A percentile compares a stretch with the other conserved stretches of the same genome.
Evolutionary conservation across 2,329 filamentous ascomycete genomes (phyloP).

Genomic region (Nigrospora sphaerica): DNA sequence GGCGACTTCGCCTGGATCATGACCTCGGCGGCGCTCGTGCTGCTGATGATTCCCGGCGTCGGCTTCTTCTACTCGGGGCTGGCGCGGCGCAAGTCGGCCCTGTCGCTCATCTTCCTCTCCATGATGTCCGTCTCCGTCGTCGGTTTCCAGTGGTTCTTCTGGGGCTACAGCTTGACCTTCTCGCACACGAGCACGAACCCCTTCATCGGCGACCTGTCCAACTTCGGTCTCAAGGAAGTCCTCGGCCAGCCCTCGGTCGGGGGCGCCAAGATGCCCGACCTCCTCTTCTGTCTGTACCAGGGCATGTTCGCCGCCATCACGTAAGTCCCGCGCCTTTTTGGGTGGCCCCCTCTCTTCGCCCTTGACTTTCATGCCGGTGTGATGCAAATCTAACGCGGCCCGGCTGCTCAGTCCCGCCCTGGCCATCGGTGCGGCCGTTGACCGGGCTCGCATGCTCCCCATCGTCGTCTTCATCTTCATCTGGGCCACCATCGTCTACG

Average conservation of each 20-base stretch:
- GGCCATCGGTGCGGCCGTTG: conserved; percentile 52
- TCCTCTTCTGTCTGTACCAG: conserved; percentile 80
- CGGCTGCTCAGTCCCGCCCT: conserved; percentile 38
- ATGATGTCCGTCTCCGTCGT: conserved; percentile 75
- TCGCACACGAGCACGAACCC: conserved; percentile 64
- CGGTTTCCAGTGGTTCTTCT: conserved; percentile 93
- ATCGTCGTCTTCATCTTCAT: conserved; percentile 61
- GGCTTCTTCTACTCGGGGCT: conserved; percentile 94
- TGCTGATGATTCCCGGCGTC: conserved; percentile 90
- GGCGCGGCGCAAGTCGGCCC: conserved; percentile 79
- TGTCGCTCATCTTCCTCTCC: conserved; percentile 79
- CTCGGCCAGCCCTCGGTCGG: conserved; percentile 70
- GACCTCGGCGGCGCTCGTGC: conserved; percentile 67
- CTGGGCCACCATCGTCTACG: conserved; percentile 66
- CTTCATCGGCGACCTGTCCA: conserved; percentile 73
- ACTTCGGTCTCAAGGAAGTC: conserved; percentile 76
- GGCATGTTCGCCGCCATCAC: conserved; percentile 88
- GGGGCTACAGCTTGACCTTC: conserved; percentile 84
- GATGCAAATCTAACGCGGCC: neutral
- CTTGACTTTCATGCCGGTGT: neutral
- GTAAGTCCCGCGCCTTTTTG: conserved; percentile 39
- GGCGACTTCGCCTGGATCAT: conserved; percentile 82
- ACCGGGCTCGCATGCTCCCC: conserved; percentile 56
- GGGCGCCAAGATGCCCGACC: conserved; percentile 64
- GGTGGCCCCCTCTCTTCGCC: neutral